Conservation (phyloP, 768 basidiomycete genomes). For the Baorangia bicolor region DNA sequence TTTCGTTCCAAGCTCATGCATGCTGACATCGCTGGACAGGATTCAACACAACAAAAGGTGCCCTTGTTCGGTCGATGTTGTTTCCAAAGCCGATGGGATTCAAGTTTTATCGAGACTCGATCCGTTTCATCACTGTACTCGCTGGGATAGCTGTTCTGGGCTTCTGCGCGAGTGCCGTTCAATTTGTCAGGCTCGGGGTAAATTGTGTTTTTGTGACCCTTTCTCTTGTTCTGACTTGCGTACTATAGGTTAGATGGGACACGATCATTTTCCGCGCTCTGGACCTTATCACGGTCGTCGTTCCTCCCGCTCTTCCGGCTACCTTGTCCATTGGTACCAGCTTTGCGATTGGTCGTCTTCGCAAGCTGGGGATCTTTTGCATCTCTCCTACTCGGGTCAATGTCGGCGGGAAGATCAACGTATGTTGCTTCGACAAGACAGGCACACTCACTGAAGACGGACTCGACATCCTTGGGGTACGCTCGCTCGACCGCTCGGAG, state of each 20-base stretch:
- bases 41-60: constrained; percentile 97
- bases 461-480: constrained; percentile 92
- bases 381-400: constrained; percentile 96
- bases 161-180: constrained; percentile 87
- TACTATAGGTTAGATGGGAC: constrained; percentile 73
- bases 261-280: constrained; percentile 90
- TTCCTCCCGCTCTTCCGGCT: constrained; percentile 95
- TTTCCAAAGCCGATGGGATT: constrained; percentile 99
- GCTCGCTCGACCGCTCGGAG: constrained; percentile 72
- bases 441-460: constrained; percentile 98
- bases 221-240: constrained; percentile 1
- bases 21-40: constrained; percentile 42
- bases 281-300: constrained; percentile 95
- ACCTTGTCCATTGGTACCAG: constrained; percentile 97
- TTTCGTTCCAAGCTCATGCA: background rate
- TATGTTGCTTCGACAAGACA: constrained; percentile 99
- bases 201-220: constrained; percentile 1
- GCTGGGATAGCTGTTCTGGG: constrained; percentile 89
- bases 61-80: constrained; percentile 93
- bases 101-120: constrained; percentile 95
- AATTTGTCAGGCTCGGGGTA: constrained; percentile 89
- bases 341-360: constrained; percentile 87
- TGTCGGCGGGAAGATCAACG: constrained; percentile 92
- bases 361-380: constrained; percentile 88
- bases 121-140: constrained; percentile 87